phyloP scores from a whole-genome alignment of 257 asterid genomes.

The Haberlea rhodopensis region DNA sequence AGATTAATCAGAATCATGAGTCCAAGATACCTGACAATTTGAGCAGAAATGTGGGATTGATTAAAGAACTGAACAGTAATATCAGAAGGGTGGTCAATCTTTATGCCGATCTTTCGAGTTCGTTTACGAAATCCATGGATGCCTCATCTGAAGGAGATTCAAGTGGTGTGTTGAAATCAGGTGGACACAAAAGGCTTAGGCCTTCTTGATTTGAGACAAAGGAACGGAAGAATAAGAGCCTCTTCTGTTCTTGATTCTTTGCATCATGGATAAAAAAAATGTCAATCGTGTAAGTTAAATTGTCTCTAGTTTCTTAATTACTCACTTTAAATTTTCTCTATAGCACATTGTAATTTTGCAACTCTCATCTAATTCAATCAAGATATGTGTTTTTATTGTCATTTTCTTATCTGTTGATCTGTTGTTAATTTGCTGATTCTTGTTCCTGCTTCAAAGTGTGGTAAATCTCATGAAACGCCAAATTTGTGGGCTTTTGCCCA shows the following conservation, averaged over 20 bases:
- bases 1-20: constrained; percentile 90
- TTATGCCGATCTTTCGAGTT: constrained; percentile 70
- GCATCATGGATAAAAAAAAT: background rate
- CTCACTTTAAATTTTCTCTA: constrained; percentile 16
- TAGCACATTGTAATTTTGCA: constrained; percentile 42
- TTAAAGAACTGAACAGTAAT: constrained; percentile 78
- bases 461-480: constrained; percentile 33
- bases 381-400: constrained; percentile 9
- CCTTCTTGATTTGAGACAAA: constrained; percentile 33
- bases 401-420: background rate
- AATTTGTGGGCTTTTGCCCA: constrained; percentile 29
- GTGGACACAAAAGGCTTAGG: constrained; percentile 71
- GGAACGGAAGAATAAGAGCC: background rate
- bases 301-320: constrained; percentile 24
- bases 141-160: constrained; percentile 82
- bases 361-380: constrained; percentile 42
- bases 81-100: constrained; percentile 84
- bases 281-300: too few species aligned
- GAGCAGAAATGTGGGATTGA: constrained; percentile 77
- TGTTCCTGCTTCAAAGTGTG: constrained; percentile 2
- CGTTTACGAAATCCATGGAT: constrained; percentile 60
- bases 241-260: constrained; percentile 26
- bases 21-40: constrained; percentile 77
- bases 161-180: constrained; percentile 50
- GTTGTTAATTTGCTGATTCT: background rate